Evolutionary conservation across 805 yeast genomes (phyloP), one percentile per base, ranked within the genome.

Genomic region (Schwanniomyces pseudopolymorphus): DNA sequence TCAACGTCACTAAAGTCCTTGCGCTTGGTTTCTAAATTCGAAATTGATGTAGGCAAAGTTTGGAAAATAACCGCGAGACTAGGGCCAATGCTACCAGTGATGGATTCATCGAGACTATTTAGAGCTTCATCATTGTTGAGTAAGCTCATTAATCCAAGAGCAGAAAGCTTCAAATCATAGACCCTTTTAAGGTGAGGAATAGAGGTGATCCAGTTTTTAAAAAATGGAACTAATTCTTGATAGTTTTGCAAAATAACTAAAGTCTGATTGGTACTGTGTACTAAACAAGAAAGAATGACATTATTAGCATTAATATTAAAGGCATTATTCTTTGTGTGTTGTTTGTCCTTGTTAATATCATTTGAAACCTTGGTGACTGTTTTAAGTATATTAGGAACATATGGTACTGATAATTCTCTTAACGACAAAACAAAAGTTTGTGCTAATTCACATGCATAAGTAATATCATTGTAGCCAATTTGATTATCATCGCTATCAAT

Each of bases 111-210:
- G 11, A 40, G 38, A 10, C 48, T 44, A 4, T 53, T 31, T 16
- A 57, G 48, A 2, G 56, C 49, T 14, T 59, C 61, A 33, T 61
- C 60, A 47, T 59, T 60, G 45, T 56, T 72, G 47, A 62, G 58
- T 52, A 58, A 63, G 22, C 57, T 88, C 48, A 91, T 64, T 19
- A 86, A 60, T 0, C 94, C 95, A 52, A 92, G 65, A 2, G 81
- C 70, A 0, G 88, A 81, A 37, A 92, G 66, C 64, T 90, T 91
- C 62, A 89, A 74, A 65, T 92, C 98, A 57, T 78, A 87, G 2
- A 89, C 96, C 49, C 96, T 72, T 19, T 76, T 75, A 54, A 85
- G 75, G 22, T 70, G 67, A 4, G 83, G 78, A 33, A 82, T 67
- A 8, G 74, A 55, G 17, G 75, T 70, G 57, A 86, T 79, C 97